A percentile compares a stretch with the other conserved stretches of the same genome.
Conservation (phyloP, 208 protist genomes). For the Acanthamoeba culbertsoni region DNA sequence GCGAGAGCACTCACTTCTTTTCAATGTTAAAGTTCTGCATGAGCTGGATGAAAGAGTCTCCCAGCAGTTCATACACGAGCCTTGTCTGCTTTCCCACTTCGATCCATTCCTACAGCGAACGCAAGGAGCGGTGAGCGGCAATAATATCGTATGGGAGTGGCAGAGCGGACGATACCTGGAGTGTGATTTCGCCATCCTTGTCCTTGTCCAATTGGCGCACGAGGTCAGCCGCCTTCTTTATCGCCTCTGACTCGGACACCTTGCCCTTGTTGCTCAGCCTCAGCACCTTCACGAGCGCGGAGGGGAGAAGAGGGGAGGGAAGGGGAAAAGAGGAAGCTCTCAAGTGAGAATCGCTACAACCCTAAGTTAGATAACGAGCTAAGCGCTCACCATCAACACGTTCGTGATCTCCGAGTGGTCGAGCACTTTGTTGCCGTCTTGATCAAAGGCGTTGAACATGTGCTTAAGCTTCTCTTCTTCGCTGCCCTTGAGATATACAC, state of each 20-base stretch:
- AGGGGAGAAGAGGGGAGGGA: background rate
- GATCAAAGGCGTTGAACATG: constrained; percentile 43
- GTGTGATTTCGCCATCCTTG: constrained; percentile 40
- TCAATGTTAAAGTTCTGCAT: constrained; percentile 28
- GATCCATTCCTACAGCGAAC: background rate
- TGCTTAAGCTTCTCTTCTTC: constrained; percentile 43
- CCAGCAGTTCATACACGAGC: constrained; percentile 40
- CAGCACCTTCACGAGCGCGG: background rate
- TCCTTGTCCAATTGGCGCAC: constrained; percentile 26
- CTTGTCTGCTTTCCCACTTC: background rate
- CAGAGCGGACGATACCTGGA: background rate
- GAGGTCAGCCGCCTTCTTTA: constrained; percentile 37
- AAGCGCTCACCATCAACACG: background rate
- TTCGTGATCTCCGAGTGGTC: constrained; percentile 38
- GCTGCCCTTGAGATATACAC: constrained; percentile 11
- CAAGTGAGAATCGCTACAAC: background rate
- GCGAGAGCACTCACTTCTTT: background rate
- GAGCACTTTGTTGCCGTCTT: constrained; percentile 18
- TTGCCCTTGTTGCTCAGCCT: constrained; percentile 41
- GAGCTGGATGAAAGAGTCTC: background rate
- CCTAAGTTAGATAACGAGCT: too few species aligned
- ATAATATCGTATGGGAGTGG: background rate
- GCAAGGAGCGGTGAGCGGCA: background rate
- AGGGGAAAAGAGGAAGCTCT: background rate
- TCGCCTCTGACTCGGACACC: background rate